phyloP scores from a whole-genome alignment of 2,329 filamentous ascomycete species.

The Beauveria sp. region DNA sequence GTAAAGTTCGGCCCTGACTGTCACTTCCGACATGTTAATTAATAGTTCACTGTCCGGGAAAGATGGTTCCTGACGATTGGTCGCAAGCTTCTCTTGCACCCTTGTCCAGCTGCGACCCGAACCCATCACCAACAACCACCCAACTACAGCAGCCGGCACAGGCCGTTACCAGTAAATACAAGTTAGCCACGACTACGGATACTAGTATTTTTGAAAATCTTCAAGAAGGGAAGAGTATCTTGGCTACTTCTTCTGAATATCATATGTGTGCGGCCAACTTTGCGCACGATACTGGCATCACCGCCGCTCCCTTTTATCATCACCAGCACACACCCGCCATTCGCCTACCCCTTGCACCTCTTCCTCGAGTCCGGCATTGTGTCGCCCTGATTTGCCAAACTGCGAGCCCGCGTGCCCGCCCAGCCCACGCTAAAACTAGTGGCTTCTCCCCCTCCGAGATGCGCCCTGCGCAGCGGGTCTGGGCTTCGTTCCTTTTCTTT shows the following conservation, averaged over 20 bases:
- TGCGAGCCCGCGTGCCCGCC: background rate
- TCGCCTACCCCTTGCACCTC: background rate
- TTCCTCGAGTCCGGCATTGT: background rate
- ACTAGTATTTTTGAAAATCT: too few species aligned
- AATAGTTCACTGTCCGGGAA: too few species aligned
- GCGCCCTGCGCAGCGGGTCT: background rate
- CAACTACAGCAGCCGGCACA: too few species aligned
- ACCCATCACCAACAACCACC: background rate
- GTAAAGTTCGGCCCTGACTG: background rate
- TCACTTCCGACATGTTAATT: background rate
- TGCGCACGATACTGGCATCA: too few species aligned
- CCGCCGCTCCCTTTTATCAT: too few species aligned
- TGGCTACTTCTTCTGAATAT: too few species aligned
- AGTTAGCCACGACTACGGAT: background rate
- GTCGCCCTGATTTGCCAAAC: background rate
- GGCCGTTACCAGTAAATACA: background rate
- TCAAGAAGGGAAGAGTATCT: too few species aligned
- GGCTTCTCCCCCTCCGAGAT: slow-evolving; percentile 3
- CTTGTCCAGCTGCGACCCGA: background rate
- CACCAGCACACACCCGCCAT: too few species aligned
- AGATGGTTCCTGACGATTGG: too few species aligned
- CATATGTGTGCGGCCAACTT: too few species aligned
- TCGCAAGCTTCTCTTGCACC: background rate
- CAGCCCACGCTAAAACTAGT: slow-evolving; percentile 2
- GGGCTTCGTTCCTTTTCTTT: background rate